Evolutionary conservation across 176 grass and related monocot genomes (phyloP).

Genomic region (Guadua angustifolia): DNA sequence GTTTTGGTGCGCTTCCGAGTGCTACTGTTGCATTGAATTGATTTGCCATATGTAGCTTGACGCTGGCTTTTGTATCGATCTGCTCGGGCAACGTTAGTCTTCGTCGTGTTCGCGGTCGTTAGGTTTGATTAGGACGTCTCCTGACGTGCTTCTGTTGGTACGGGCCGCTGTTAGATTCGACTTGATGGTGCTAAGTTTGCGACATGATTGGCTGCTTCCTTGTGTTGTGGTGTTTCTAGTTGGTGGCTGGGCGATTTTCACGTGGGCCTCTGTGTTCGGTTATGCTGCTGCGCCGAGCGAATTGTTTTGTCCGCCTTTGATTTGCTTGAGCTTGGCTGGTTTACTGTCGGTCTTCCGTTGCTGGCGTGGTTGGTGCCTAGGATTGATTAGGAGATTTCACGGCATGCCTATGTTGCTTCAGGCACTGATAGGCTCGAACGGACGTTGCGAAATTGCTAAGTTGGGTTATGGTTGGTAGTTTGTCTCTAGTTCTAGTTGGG

Average conservation of each 20-base stretch:
- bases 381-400: conserved; percentile 22
- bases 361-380: neutral
- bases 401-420: neutral
- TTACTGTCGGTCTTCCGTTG: neutral
- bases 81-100: neutral
- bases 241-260: conserved; percentile 25
- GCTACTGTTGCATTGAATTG: conserved; percentile 12
- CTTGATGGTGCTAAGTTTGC: neutral
- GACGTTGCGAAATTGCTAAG: neutral
- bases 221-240: conserved; percentile 3
- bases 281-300: neutral
- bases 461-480: neutral
- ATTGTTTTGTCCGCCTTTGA: neutral
- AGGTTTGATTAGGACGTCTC: conserved; percentile 47
- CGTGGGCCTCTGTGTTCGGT: neutral
- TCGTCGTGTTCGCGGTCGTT: conserved; percentile 17
- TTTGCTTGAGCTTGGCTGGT: conserved; percentile 14
- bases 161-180: conserved; percentile 4
- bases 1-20: neutral
- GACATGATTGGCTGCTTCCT: conserved; percentile 5
- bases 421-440: neutral
- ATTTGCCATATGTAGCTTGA: neutral
- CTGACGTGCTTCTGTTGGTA: conserved; percentile 10
- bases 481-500: neutral
- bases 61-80: conserved; percentile 2